Percentiles rank a stretch among this genome's conserved stretches.
These are phyloP conservation scores for Leccinum variicolor DNA, from an alignment of 768 basidiomycete species.

Conservation along the genomic window DNA sequence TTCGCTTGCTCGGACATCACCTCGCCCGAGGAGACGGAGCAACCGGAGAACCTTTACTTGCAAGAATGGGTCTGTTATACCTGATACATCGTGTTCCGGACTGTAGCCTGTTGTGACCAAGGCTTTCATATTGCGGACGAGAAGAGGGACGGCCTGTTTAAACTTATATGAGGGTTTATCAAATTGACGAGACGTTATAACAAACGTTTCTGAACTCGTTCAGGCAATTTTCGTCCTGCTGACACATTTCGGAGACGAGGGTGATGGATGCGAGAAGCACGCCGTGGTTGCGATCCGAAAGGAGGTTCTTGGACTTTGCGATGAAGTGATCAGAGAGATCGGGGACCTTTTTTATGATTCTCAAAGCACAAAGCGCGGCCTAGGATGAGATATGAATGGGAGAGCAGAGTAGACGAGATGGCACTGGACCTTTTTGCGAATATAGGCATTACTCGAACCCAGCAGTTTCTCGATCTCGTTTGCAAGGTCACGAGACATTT, in stretches of 20 bases:
- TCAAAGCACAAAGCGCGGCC: conserved; percentile 93
- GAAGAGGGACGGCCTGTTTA: conserved; percentile 79
- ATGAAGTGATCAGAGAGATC: conserved; percentile 94
- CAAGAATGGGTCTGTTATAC: conserved; percentile 95
- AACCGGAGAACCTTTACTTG: conserved; percentile 92
- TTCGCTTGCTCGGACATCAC: conserved; percentile 85
- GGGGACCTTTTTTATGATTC: conserved; percentile 94
- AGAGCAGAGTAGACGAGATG: background rate
- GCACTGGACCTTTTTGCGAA: conserved; percentile 85
- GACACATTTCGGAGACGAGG: conserved; percentile 92
- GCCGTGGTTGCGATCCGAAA: conserved; percentile 96
- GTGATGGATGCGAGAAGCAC: conserved; percentile 94
- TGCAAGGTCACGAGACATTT: conserved; percentile 97
- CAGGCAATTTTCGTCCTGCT: conserved; percentile 64
- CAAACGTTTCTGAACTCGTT: conserved; percentile 89
- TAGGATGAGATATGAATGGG: conserved; percentile 28
- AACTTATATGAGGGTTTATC: conserved; percentile 5
- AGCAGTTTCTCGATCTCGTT: conserved; percentile 98
- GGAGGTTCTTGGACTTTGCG: conserved; percentile 80
- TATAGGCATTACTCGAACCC: conserved; percentile 97
- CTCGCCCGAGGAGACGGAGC: conserved; percentile 82
- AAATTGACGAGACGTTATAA: conserved; percentile 5
- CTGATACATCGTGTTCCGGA: conserved; percentile 98
- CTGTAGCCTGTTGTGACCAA: conserved; percentile 95
- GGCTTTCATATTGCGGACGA: conserved; percentile 93